These are phyloP conservation scores for Microsporum canis DNA, from an alignment of 2,329 filamentous ascomycete species.

Conservation along the genomic window DNA sequence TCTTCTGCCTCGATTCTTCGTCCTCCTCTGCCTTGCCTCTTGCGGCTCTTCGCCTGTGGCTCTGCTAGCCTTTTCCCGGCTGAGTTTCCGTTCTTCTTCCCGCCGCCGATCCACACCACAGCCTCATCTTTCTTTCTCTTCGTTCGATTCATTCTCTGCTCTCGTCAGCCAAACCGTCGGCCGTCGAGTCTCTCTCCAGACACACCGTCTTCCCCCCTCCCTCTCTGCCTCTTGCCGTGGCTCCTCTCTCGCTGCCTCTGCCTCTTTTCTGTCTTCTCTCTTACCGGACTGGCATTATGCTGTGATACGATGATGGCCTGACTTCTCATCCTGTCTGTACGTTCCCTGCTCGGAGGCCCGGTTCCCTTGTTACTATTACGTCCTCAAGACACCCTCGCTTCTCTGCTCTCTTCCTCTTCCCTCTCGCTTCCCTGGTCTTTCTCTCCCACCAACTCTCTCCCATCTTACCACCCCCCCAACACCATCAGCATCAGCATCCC, in stretches of 20 bases:
- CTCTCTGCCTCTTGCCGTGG: not conserved
- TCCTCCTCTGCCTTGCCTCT: not conserved
- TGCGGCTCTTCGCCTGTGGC: constrained; percentile 1
- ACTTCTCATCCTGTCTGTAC: not conserved
- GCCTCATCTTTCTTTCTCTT: constrained; percentile 2
- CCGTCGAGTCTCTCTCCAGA: not conserved
- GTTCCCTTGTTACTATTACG: not conserved
- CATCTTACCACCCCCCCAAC: not conserved
- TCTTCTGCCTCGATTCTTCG: not conserved
- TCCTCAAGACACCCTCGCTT: not conserved
- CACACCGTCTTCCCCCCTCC: not conserved
- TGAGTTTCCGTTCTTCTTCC: constrained; percentile 6
- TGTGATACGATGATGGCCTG: not conserved
- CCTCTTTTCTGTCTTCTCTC: not conserved
- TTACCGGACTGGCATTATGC: not conserved
- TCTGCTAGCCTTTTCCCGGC: constrained; percentile 6
- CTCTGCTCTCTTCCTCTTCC: not conserved
- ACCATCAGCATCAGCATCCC: no score
- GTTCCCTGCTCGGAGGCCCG: not conserved
- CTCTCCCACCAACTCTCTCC: not conserved
- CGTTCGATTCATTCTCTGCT: not conserved
- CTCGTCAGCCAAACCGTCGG: not conserved
- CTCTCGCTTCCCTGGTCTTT: not conserved
- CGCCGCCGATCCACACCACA: constrained; percentile 7
- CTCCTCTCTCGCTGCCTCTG: not conserved